These are phyloP conservation scores for Curvularia eragrostidis DNA, from an alignment of 2,329 filamentous ascomycete genomes.

Conservation along the genomic window DNA sequence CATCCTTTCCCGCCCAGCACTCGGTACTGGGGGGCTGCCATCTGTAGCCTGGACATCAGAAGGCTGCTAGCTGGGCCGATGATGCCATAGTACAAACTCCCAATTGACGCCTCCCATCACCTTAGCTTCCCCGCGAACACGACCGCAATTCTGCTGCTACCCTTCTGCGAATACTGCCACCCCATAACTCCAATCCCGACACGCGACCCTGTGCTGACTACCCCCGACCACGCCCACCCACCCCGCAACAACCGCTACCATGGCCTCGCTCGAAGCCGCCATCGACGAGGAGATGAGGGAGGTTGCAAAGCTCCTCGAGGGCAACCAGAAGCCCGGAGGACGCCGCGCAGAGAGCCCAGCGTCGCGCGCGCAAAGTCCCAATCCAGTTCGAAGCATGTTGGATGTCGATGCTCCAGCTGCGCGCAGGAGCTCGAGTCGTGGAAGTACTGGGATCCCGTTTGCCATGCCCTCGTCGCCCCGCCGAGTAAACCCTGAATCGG, in stretches of 20 bases:
- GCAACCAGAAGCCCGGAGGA: constrained; percentile 40
- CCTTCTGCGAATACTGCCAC: constrained; percentile 5
- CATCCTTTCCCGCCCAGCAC: constrained; percentile 16
- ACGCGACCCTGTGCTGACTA: constrained; percentile 15
- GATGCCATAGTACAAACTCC: constrained; percentile 30
- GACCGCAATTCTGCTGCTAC: constrained; percentile 15
- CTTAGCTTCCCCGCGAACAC: constrained; percentile 29
- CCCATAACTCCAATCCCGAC: constrained; percentile 12
- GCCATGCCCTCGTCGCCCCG: constrained; percentile 43
- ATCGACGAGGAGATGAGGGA: constrained; percentile 79
- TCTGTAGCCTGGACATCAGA: constrained; percentile 17
- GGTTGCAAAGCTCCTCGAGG: constrained; percentile 72
- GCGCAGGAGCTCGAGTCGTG: constrained; percentile 43
- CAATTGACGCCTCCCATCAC: constrained; percentile 24
- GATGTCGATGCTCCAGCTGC: constrained; percentile 43
- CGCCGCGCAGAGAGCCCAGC: constrained; percentile 40
- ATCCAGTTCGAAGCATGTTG: constrained; percentile 55
- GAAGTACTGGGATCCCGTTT: constrained; percentile 39
- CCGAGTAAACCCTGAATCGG: constrained; percentile 49
- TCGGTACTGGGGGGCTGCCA: constrained; percentile 15
- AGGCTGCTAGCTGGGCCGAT: constrained; percentile 19
- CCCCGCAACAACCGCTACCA: constrained; percentile 44
- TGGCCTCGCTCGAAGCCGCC: constrained; percentile 75
- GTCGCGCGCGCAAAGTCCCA: constrained; percentile 63
- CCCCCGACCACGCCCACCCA: neutral